Conservation (phyloP, 371 early-diverging fungal species). For the Capillidium heterosporum region DNA sequence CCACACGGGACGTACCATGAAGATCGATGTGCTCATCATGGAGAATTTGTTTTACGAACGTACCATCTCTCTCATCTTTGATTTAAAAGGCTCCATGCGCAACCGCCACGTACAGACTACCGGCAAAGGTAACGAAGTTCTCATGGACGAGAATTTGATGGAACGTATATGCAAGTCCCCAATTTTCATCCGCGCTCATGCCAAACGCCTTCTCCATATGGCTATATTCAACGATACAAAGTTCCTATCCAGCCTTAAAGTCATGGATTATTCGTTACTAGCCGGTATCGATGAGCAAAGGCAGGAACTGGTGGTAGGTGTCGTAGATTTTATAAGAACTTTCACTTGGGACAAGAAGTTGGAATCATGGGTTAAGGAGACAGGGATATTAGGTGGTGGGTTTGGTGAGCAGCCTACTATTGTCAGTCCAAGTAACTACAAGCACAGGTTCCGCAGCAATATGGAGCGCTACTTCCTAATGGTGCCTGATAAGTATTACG, state of each 20-base stretch:
- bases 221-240: conserved; percentile 78
- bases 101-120: conserved; percentile 81
- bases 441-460: conserved; percentile 74
- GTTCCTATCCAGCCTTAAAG: conserved; percentile 66
- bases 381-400: conserved; percentile 64
- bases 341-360: conserved; percentile 94
- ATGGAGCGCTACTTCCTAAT: conserved; percentile 74
- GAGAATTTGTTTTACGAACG: conserved; percentile 85
- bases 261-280: conserved; percentile 90
- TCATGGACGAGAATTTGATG: conserved; percentile 82
- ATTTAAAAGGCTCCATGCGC: conserved; percentile 86
- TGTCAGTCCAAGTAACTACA: conserved; percentile 83
- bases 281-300: conserved; percentile 73
- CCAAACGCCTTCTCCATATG: conserved; percentile 56
- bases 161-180: conserved; percentile 49
- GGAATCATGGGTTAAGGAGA: conserved; percentile 88
- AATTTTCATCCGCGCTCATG: conserved; percentile 68
- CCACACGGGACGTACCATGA: conserved; percentile 52
- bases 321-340: conserved; percentile 91
- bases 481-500: conserved; percentile 38
- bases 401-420: conserved; percentile 83
- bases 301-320: conserved; percentile 74
- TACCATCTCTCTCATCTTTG: conserved; percentile 57
- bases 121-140: conserved; percentile 64
- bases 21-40: conserved; percentile 86